phyloP scores from a whole-genome alignment of 345 rosid genomes.

The Melaleuca quinquenervia region DNA sequence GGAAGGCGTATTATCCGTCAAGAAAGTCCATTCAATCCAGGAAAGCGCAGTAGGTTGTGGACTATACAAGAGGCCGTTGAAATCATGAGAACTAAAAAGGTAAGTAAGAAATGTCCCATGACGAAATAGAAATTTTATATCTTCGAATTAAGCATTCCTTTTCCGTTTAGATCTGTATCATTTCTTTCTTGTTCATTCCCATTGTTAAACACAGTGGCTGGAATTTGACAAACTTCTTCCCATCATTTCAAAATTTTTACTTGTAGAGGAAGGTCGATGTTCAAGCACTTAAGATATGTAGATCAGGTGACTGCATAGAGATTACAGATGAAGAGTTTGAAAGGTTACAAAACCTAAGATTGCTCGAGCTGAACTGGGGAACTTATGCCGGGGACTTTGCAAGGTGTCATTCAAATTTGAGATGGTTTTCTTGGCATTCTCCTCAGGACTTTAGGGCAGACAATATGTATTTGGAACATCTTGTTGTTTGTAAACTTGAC shows the following conservation, averaged over 20 bases:
- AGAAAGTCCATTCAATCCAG: background rate
- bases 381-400: background rate
- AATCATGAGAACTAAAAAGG: background rate
- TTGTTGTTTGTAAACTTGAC: background rate
- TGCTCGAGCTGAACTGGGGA: background rate
- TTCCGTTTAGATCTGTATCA: background rate
- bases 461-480: background rate
- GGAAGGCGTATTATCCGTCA: background rate
- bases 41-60: background rate
- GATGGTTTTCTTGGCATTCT: background rate
- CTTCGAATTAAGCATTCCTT: background rate
- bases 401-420: background rate
- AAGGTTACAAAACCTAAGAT: background rate
- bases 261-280: background rate
- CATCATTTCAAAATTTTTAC: background rate
- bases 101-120: background rate
- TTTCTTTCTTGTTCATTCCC: background rate
- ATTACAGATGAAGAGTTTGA: background rate
- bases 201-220: too few species aligned
- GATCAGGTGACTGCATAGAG: accelerated
- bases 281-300: background rate
- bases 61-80: background rate
- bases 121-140: background rate
- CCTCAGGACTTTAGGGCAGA: background rate
- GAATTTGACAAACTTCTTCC: too few species aligned